Conservation (phyloP, 768 basidiomycete species). For the Hygrophoropsis aurantiaca region DNA sequence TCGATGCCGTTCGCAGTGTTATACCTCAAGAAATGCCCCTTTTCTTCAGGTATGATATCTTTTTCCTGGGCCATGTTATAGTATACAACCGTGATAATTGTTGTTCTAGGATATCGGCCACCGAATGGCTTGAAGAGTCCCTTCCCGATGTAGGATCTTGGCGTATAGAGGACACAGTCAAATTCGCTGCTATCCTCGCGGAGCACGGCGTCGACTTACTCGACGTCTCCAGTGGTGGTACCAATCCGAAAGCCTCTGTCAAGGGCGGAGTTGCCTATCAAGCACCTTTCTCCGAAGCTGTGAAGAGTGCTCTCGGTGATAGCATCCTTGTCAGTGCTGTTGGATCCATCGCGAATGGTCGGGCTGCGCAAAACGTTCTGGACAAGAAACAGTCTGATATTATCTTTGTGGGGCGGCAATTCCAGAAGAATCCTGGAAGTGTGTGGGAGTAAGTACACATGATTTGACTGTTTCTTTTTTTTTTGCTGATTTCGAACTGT, state of each 20-base stretch:
- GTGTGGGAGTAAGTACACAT: conserved; percentile 36
- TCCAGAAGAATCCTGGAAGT: conserved; percentile 59
- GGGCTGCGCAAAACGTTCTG: conserved; percentile 44
- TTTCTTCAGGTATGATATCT: conserved; percentile 57
- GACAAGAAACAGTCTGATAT: conserved; percentile 45
- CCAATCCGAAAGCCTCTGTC: conserved; percentile 37
- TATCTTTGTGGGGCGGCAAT: conserved; percentile 50
- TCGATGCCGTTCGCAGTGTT: conserved; percentile 58
- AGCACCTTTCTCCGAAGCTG: conserved; percentile 55
- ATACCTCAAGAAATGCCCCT: conserved; percentile 66
- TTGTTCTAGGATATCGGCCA: conserved; percentile 56
- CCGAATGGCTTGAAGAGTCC: conserved; percentile 68
- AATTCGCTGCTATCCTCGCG: conserved; percentile 56
- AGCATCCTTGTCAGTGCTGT: conserved; percentile 32
- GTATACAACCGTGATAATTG: not conserved
- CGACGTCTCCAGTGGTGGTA: conserved; percentile 71
- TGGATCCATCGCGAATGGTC: conserved; percentile 32
- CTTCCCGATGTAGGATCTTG: conserved; percentile 62
- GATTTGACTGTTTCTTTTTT: not conserved
- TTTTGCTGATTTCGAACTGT: not conserved
- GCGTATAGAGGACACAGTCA: conserved; percentile 66
- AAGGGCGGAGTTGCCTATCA: conserved; percentile 43
- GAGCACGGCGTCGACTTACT: conserved; percentile 73
- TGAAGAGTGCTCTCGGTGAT: conserved; percentile 46
- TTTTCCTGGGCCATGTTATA: not conserved